A percentile compares a stretch with the other conserved stretches of the same genome.
Conservation (phyloP, 2,329 filamentous ascomycete species). For the Penicillium decumbens region DNA sequence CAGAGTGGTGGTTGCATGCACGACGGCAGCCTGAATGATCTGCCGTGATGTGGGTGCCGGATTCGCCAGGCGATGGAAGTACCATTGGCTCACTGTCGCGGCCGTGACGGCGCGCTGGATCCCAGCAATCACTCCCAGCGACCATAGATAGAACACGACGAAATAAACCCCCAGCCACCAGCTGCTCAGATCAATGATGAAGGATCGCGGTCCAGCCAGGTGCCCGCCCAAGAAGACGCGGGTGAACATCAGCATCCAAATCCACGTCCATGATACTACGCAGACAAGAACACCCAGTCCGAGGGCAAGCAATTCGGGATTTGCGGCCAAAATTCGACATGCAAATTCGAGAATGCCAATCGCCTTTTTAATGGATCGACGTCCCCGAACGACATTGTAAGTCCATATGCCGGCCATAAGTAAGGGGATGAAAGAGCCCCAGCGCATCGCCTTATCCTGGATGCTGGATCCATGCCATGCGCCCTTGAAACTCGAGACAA, state of each 20-base stretch:
- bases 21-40: slow-evolving; percentile 76
- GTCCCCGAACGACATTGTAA: slow-evolving; percentile 74
- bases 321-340: slow-evolving; percentile 78
- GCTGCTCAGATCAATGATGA: slow-evolving; percentile 79
- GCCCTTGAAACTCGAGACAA: slow-evolving; percentile 83
- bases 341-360: slow-evolving; percentile 89
- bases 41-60: slow-evolving; percentile 73
- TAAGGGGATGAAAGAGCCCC: slow-evolving; percentile 72
- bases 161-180: slow-evolving; percentile 97
- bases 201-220: slow-evolving; percentile 58
- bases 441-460: slow-evolving; percentile 89
- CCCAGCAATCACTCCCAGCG: slow-evolving; percentile 77
- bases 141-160: slow-evolving; percentile 93
- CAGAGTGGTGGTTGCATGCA: slow-evolving; percentile 76
- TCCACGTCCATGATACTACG: slow-evolving; percentile 87
- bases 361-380: slow-evolving; percentile 74
- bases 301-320: slow-evolving; percentile 75
- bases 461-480: slow-evolving; percentile 66
- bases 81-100: slow-evolving; percentile 97
- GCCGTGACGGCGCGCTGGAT: slow-evolving; percentile 88
- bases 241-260: slow-evolving; percentile 96
- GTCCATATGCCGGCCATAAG: slow-evolving; percentile 72
- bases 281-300: slow-evolving; percentile 71
- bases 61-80: slow-evolving; percentile 84
- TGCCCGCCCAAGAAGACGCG: slow-evolving; percentile 91